Evolutionary conservation across 768 basidiomycete species (phyloP).

Genomic region (Trametes cingulata): DNA sequence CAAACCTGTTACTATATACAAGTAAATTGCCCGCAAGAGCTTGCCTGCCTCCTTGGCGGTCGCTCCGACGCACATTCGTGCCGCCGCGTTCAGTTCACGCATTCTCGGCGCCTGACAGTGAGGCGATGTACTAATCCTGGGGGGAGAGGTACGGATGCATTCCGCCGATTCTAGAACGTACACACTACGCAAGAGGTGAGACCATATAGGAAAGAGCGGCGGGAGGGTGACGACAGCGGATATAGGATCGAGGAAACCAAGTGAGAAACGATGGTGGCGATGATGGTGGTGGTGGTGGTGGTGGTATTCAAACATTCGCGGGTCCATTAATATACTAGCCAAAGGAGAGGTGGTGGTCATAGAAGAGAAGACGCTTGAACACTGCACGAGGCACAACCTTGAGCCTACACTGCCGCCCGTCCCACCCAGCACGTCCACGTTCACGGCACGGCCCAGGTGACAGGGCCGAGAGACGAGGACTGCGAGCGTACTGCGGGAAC

Average conservation of each 20-base stretch:
- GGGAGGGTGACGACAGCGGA: background rate
- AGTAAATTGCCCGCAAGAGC: no score
- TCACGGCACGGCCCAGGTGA: background rate
- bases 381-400: background rate
- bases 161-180: constrained; percentile 1
- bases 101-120: no score
- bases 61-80: no score
- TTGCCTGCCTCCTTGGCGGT: no score
- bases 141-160: background rate
- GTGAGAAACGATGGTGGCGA: background rate
- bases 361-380: background rate
- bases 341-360: background rate
- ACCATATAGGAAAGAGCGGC: background rate
- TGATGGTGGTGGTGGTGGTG: background rate
- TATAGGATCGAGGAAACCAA: background rate
- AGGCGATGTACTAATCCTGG: background rate
- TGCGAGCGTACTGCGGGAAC: background rate
- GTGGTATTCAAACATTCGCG: background rate
- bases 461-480: background rate
- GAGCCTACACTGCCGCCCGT: no score
- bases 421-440: background rate
- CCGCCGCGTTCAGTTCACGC: no score
- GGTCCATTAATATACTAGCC: constrained; percentile 1
- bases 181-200: background rate
- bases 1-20: no score